Evolutionary conservation across 768 basidiomycete species (phyloP).

Genomic region (Termitomyces sp.): DNA sequence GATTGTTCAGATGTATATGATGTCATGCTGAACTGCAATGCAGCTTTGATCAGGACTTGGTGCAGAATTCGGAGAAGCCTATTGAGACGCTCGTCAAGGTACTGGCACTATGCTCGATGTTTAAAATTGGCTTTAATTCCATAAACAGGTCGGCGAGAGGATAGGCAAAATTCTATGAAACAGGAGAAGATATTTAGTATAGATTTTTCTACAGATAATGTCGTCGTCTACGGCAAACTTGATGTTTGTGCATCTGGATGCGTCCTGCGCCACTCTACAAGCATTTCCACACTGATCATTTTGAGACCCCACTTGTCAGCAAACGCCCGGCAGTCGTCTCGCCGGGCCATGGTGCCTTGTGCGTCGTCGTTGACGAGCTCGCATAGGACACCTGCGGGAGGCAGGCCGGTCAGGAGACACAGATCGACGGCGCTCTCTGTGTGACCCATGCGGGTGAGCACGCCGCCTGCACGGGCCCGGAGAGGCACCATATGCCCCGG

Average conservation of each 20-base stretch:
- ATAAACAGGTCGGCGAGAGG: slow-evolving; percentile 27
- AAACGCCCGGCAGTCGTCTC: slow-evolving; percentile 90
- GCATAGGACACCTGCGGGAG: slow-evolving; percentile 81
- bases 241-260: slow-evolving; percentile 15
- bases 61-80: slow-evolving; percentile 42
- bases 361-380: slow-evolving; percentile 93
- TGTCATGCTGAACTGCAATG: neutral
- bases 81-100: slow-evolving; percentile 71
- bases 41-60: slow-evolving; percentile 59
- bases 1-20: neutral
- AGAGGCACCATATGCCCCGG: slow-evolving; percentile 97
- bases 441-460: slow-evolving; percentile 84
- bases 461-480: slow-evolving; percentile 80
- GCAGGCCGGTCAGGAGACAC: slow-evolving; percentile 65
- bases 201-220: neutral
- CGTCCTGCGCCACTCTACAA: slow-evolving; percentile 43
- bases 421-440: slow-evolving; percentile 90
- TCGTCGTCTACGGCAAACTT: neutral
- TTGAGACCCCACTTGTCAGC: slow-evolving; percentile 87
- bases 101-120: neutral
- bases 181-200: neutral
- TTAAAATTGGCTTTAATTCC: neutral
- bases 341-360: slow-evolving; percentile 86
- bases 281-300: slow-evolving; percentile 91
- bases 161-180: slow-evolving; percentile 22